These are phyloP conservation scores for Didymella pinodella DNA, from an alignment of 2,329 filamentous ascomycete species.

Conservation along the genomic window DNA sequence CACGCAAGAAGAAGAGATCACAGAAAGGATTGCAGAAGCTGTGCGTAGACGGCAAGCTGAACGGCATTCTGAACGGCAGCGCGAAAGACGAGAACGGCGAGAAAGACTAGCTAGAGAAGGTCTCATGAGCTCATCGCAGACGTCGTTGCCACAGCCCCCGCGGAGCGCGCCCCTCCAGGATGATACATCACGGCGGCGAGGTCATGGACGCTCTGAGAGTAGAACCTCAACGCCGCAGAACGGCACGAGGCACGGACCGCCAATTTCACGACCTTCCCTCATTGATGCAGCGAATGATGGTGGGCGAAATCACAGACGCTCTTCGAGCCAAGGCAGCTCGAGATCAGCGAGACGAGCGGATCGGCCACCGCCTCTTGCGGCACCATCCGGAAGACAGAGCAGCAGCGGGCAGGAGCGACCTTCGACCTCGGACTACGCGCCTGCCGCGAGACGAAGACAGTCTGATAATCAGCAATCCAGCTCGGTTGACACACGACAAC, in stretches of 20 bases:
- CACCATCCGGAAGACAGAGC: constrained; percentile 55
- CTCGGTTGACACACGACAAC: constrained; percentile 50
- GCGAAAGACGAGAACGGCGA: constrained; percentile 49
- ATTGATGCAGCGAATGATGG: constrained; percentile 53
- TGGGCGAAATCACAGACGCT: constrained; percentile 51
- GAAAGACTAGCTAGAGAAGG: constrained; percentile 52
- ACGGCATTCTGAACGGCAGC: constrained; percentile 64
- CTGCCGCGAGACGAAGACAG: constrained; percentile 44
- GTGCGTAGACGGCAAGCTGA: constrained; percentile 79
- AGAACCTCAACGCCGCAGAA: constrained; percentile 45
- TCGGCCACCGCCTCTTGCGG: constrained; percentile 34
- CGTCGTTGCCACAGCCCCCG: constrained; percentile 35
- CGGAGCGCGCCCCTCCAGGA: constrained; percentile 42
- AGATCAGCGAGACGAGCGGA: constrained; percentile 46
- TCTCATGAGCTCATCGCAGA: constrained; percentile 31
- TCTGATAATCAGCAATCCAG: constrained; percentile 56
- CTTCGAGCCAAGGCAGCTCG: constrained; percentile 58
- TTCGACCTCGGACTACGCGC: constrained; percentile 32
- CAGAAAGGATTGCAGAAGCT: constrained; percentile 87
- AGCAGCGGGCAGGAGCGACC: constrained; percentile 62
- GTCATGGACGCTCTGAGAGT: constrained; percentile 48
- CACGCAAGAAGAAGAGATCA: constrained; percentile 86
- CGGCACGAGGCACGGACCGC: constrained; percentile 52
- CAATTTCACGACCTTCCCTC: constrained; percentile 57
- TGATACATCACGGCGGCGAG: constrained; percentile 41